Conservation (phyloP, 768 basidiomycete species). For the Pleurotus citrinopileatus region DNA sequence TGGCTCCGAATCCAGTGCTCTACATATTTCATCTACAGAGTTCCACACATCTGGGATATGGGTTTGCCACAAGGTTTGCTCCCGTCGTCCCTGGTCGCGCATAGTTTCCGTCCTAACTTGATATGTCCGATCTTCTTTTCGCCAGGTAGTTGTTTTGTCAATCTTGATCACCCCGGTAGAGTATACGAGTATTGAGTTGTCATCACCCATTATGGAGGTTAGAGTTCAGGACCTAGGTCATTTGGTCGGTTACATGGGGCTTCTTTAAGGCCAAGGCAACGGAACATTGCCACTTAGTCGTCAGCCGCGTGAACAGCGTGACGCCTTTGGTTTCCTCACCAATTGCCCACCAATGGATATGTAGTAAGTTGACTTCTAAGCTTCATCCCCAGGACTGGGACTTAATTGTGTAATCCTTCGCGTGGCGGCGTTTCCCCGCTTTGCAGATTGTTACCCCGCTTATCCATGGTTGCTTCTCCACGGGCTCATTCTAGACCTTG, state of each 20-base stretch:
- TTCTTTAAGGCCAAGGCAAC: too few relatives aligned
- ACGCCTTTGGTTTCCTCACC: too few relatives aligned
- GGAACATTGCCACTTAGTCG: too few relatives aligned
- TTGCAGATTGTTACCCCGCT: neutral
- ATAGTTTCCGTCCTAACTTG: too few relatives aligned
- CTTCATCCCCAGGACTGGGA: neutral
- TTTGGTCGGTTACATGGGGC: too few relatives aligned
- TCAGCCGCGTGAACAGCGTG: too few relatives aligned
- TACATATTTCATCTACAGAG: neutral
- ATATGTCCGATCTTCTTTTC: neutral
- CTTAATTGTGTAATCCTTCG: neutral
- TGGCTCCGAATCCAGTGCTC: neutral
- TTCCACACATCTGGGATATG: neutral
- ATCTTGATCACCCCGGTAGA: neutral
- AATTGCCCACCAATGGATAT: too few relatives aligned
- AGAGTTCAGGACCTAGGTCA: too few relatives aligned
- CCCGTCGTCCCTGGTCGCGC: slow-evolving; percentile 3
- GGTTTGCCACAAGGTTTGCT: slow-evolving; percentile 2
- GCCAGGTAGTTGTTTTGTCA: neutral
- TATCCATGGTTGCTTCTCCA: neutral
- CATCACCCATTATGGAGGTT: too few relatives aligned
- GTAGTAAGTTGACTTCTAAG: too few relatives aligned
- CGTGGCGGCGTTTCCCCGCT: neutral
- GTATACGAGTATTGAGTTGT: too few relatives aligned
- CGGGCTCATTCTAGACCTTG: neutral